Percentiles rank a stretch among this genome's conserved stretches.
Conservation (phyloP, 2,329 filamentous ascomycete genomes). For the Venturiaceae sp. region DNA sequence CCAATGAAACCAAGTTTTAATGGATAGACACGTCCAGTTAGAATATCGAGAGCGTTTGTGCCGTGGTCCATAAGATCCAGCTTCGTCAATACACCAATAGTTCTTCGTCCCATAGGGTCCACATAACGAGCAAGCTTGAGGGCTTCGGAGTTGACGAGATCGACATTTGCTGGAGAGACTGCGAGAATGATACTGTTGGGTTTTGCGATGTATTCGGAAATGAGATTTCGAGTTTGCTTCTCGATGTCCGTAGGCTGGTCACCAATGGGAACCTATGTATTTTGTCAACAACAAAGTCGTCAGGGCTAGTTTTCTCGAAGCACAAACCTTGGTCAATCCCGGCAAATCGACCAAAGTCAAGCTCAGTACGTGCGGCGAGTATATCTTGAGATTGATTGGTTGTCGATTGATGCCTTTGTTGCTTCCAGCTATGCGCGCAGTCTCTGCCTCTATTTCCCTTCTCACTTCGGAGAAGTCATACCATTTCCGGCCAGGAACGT, state of each 20-base stretch:
- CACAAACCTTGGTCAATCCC: conserved; percentile 75
- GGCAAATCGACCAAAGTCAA: conserved; percentile 93
- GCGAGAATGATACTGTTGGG: conserved; percentile 97
- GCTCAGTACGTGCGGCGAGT: conserved; percentile 93
- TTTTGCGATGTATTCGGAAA: conserved; percentile 97
- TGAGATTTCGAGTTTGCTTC: conserved; percentile 93
- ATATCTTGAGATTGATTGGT: conserved; percentile 97
- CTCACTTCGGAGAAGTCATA: conserved; percentile 90
- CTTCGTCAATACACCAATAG: conserved; percentile 95
- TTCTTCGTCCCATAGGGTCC: conserved; percentile 85
- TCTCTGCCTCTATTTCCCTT: conserved; percentile 95
- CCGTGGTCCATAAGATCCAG: conserved; percentile 98
- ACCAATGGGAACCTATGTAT: conserved; percentile 73
- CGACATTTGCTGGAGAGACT: conserved; percentile 94
- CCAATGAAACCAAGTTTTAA: conserved; percentile 96
- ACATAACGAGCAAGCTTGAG: conserved; percentile 95
- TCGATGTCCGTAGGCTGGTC: conserved; percentile 97
- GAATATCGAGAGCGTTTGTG: conserved; percentile 92
- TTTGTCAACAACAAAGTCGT: conserved; percentile 16
- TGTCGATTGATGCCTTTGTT: conserved; percentile 98
- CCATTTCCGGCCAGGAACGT: conserved; percentile 81
- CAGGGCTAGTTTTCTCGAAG: not conserved
- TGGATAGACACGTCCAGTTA: conserved; percentile 94
- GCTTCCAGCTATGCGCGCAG: conserved; percentile 82
- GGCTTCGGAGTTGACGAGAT: conserved; percentile 96